Conservation (phyloP, 1,284 basidiomycete genomes). For the Irpex rosettiformis region DNA sequence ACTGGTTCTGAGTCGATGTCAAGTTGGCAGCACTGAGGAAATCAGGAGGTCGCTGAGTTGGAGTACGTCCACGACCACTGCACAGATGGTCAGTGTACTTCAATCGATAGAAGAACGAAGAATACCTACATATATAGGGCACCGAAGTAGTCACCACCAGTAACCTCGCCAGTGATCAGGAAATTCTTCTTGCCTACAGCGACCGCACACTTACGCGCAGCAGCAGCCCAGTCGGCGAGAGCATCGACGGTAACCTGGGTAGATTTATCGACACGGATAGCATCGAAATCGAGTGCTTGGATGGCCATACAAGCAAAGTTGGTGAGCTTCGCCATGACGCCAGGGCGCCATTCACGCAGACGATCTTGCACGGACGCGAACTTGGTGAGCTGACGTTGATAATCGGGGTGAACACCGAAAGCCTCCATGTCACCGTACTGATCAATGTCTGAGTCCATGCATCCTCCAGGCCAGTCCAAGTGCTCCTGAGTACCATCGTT, state of each 20-base stretch:
- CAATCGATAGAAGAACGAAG: neutral
- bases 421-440: constrained; percentile 95
- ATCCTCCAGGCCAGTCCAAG: constrained; percentile 57
- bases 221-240: constrained; percentile 70
- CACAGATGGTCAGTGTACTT: constrained; percentile 4
- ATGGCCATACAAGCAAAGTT: constrained; percentile 83
- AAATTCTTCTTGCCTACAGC: constrained; percentile 80
- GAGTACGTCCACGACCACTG: constrained; percentile 84
- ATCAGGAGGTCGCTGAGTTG: constrained; percentile 58
- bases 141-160: constrained; percentile 90
- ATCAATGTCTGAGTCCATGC: constrained; percentile 82
- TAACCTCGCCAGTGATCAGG: constrained; percentile 88
- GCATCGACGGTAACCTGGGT: constrained; percentile 87
- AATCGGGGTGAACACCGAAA: constrained; percentile 92
- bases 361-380: constrained; percentile 94
- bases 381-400: constrained; percentile 90
- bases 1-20: constrained; percentile 59
- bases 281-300: constrained; percentile 84
- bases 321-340: constrained; percentile 73
- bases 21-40: constrained; percentile 67
- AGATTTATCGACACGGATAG: constrained; percentile 91
- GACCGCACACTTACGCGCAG: constrained; percentile 71
- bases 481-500: constrained; percentile 67
- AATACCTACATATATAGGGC: constrained; percentile 72
- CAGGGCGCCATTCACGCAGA: constrained; percentile 82